These are phyloP conservation scores for Corinectria fuckeliana DNA, from an alignment of 2,329 filamentous ascomycete genomes.

Conservation along the genomic window DNA sequence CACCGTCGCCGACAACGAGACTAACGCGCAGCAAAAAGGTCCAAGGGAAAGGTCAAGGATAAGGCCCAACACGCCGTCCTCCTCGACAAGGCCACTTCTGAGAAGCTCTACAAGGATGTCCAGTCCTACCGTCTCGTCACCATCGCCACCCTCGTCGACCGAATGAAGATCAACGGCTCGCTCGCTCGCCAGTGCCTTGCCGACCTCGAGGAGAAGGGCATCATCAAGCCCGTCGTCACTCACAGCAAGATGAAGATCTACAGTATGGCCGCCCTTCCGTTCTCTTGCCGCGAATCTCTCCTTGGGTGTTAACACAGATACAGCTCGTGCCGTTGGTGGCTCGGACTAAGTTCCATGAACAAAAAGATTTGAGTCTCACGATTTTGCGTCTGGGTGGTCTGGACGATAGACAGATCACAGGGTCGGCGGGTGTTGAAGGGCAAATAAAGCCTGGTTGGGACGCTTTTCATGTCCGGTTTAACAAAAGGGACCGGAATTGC, in stretches of 20 bases:
- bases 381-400: conserved; percentile 49
- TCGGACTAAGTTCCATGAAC: conserved; percentile 48
- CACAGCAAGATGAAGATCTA: conserved; percentile 99
- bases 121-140: conserved; percentile 99
- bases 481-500: conserved; percentile 49
- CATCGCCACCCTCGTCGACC: conserved; percentile 97
- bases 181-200: conserved; percentile 87
- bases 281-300: not conserved
- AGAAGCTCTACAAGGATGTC: conserved; percentile 99
- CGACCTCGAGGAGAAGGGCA: conserved; percentile 96
- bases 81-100: conserved; percentile 95
- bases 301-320: conserved; percentile 39
- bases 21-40: conserved; percentile 38
- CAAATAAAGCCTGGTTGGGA: conserved; percentile 46
- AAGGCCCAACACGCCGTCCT: conserved; percentile 99
- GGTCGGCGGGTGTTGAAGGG: conserved; percentile 45
- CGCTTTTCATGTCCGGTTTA: conserved; percentile 50
- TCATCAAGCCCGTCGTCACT: conserved; percentile 96
- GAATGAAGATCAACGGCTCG: conserved; percentile 99
- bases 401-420: conserved; percentile 45
- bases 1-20: conserved; percentile 22
- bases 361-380: conserved; percentile 45
- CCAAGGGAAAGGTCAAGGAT: conserved; percentile 88
- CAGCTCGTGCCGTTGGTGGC: conserved; percentile 67
- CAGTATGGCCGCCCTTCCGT: conserved; percentile 62